Base-by-base conservation (phyloP, 768 basidiomycete genomes). In the Lanmaoa rubissima region DNA sequence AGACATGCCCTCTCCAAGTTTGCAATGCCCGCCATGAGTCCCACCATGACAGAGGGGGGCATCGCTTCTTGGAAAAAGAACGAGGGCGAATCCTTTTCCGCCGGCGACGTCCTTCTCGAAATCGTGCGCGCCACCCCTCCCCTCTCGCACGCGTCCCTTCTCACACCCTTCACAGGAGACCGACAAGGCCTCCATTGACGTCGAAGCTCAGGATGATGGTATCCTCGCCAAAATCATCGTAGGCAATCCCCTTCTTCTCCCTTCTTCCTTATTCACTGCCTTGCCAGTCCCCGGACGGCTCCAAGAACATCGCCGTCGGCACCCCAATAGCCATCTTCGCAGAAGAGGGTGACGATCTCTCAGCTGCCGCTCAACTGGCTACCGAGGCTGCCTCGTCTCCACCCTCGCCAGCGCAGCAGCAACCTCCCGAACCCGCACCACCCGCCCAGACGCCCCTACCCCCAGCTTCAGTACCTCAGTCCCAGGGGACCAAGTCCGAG, bases 161-260 rank as follows among this genome's bases (percentile, higher is more conserved):
- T 60, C 43, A 62, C 42, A 51, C 26, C 45, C 50, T 55, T 55
- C 14, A 60, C 55, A 96, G 94, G 97, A 99, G 88, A 99, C 97
- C 52, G 97, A 99, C 87, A 99, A 99, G 82, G 96, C 97, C 21
- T 95, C 94, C 47, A 98, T 99, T 74, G 97, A 99, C 76, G 96
- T 99, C 36, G 97, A 99, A 76, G 94, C 97, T 10, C 95, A 95
- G 77, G 97, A 98, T 42, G 97, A 99, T 64, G 97, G 97, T 64
- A 76, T 98, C 61, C 78, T 99, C 57, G 95, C 91, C 50, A 98
- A 98, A 83, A 97, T 99, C 64, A 87, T 99, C 53, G 95, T 94
- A 75, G 55, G 92, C 32, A 41, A 76, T 28, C 31, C 17, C 32
- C 4, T 9, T 19, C 11, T 19, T 31, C 12, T 11, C 44, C 16